These are phyloP conservation scores for Mycena galopus DNA, from an alignment of 768 basidiomycete genomes.

Conservation along the genomic window DNA sequence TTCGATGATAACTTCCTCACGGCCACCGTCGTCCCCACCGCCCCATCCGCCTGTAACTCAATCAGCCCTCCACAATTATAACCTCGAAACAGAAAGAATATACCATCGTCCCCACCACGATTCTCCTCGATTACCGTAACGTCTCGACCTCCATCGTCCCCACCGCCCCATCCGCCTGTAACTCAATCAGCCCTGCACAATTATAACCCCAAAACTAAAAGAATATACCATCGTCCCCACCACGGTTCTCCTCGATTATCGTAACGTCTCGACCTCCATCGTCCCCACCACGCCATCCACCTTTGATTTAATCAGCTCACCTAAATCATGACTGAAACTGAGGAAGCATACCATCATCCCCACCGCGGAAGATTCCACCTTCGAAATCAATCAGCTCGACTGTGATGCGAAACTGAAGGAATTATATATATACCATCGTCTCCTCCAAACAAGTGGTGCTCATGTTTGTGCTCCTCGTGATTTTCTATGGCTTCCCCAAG, in stretches of 20 bases:
- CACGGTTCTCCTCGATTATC: no score
- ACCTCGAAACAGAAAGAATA: no score
- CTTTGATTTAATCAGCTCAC: neutral
- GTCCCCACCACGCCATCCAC: constrained; percentile 38
- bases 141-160: no score
- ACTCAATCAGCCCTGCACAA: neutral
- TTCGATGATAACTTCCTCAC: no score
- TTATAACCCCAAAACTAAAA: neutral
- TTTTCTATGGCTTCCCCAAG: constrained; percentile 64
- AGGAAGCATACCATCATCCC: constrained; percentile 25
- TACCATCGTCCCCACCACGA: no score
- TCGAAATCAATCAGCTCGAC: neutral
- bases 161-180: neutral
- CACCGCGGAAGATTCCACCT: neutral
- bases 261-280: constrained; percentile 20
- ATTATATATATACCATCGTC: neutral
- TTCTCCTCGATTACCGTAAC: no score
- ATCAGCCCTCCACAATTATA: no score
- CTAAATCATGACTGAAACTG: neutral
- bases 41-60: no score
- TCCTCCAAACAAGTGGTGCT: no score
- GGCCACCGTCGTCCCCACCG: no score
- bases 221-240: constrained; percentile 11
- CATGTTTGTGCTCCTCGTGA: no score
- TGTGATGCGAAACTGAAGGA: neutral